phyloP scores from a whole-genome alignment of 306 rosid species.

The Glycyrrhiza uralensis region DNA sequence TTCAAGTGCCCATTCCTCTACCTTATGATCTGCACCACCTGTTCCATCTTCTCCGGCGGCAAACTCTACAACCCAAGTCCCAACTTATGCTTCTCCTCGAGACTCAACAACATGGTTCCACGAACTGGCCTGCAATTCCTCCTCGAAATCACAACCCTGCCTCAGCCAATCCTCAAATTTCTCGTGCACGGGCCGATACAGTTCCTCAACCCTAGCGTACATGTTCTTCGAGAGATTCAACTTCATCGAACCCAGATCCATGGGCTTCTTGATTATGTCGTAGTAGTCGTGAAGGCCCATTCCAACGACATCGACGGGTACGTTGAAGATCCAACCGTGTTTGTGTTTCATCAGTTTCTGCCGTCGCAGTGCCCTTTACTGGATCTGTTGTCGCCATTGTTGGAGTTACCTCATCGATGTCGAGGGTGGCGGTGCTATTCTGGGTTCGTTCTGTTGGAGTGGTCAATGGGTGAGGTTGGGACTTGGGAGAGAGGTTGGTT shows the following conservation, averaged over 20 bases:
- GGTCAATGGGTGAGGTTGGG: no score
- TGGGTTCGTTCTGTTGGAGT: no score
- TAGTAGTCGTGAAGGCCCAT: slow-evolving; percentile 81
- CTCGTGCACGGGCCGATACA: slow-evolving; percentile 48
- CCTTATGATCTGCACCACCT: slow-evolving; percentile 77
- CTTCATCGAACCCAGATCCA: slow-evolving; percentile 92
- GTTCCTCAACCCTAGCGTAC: slow-evolving; percentile 60
- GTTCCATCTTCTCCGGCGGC: slow-evolving; percentile 92
- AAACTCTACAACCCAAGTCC: slow-evolving; percentile 83
- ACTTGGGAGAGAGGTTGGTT: no score
- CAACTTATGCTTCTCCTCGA: slow-evolving; percentile 83
- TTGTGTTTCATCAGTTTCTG: slow-evolving; percentile 81
- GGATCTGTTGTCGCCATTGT: no score
- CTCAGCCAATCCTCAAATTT: slow-evolving; percentile 35
- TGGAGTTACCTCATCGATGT: no score
- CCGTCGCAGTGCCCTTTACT: no score
- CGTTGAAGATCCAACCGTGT: slow-evolving; percentile 66
- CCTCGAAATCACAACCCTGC: slow-evolving; percentile 45
- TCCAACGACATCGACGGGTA: slow-evolving; percentile 64
- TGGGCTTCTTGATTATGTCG: slow-evolving; percentile 74
- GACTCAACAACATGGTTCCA: slow-evolving; percentile 71
- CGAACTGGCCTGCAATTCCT: slow-evolving; percentile 76
- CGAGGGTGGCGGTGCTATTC: no score
- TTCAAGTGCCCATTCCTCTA: slow-evolving; percentile 85
- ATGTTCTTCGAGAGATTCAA: slow-evolving; percentile 46